Conservation (phyloP, 495 filamentous ascomycete genomes). For the Echria macrotheca region DNA sequence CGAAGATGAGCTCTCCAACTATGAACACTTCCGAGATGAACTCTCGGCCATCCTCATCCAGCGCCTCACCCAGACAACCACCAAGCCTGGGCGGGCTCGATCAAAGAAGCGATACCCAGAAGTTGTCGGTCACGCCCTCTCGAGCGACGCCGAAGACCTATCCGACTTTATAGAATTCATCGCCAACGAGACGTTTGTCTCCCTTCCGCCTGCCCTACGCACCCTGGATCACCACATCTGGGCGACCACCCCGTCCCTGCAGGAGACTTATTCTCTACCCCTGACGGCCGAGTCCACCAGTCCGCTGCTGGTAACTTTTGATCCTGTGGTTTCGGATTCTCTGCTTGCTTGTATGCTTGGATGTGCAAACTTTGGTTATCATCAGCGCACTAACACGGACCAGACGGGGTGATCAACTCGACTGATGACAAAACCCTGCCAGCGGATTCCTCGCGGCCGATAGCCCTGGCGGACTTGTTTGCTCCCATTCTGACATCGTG, state of each 20-base stretch:
- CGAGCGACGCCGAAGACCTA: conserved; percentile 57
- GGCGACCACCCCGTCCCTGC: conserved; percentile 43
- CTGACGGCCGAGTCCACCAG: conserved; percentile 30
- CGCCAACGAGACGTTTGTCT: conserved; percentile 59
- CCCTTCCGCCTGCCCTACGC: conserved; percentile 55
- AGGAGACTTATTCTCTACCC: conserved; percentile 44
- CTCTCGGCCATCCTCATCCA: conserved; percentile 42
- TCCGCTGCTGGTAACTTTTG: conserved; percentile 33
- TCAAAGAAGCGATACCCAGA: too few species aligned
- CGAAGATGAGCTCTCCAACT: conserved; percentile 46
- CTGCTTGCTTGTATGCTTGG: too few species aligned
- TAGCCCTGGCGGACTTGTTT: conserved; percentile 47
- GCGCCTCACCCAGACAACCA: conserved; percentile 43
- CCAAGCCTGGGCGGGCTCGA: too few species aligned
- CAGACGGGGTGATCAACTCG: conserved; percentile 51
- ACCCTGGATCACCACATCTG: conserved; percentile 54
- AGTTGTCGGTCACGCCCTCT: too few species aligned
- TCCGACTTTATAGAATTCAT: conserved; percentile 75
- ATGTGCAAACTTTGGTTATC: too few species aligned
- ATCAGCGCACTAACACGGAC: too few species aligned
- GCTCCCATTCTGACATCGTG: conserved; percentile 56
- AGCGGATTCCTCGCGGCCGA: not conserved
- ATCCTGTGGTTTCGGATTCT: conserved; percentile 54
- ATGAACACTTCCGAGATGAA: conserved; percentile 65
- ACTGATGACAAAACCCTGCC: conserved; percentile 27